These are phyloP conservation scores for Pichia kudriavzevii DNA, from an alignment of 1,139 yeast genomes.

Conservation along the genomic window DNA sequence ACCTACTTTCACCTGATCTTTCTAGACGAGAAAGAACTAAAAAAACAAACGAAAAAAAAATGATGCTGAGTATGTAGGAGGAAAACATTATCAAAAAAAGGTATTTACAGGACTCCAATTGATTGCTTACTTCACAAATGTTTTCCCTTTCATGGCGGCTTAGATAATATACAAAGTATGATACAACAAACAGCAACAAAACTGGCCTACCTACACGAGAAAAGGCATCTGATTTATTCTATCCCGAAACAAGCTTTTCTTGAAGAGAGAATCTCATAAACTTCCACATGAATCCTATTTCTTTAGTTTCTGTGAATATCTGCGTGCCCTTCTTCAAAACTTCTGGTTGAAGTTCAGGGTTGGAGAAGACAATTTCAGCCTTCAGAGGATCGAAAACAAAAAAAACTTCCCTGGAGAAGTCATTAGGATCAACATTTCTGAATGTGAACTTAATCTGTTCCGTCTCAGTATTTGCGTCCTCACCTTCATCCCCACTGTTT, in stretches of 20 bases:
- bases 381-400: constrained; percentile 34
- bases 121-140: too few relatives aligned
- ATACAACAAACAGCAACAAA: too few relatives aligned
- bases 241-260: constrained; percentile 2
- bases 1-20: too few relatives aligned
- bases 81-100: too few relatives aligned
- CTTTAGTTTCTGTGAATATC: constrained; percentile 34
- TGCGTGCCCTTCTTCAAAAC: constrained; percentile 14
- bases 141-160: too few relatives aligned
- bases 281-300: constrained; percentile 38
- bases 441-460: constrained; percentile 37
- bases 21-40: too few relatives aligned
- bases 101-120: too few relatives aligned
- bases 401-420: constrained; percentile 37
- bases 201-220: too few relatives aligned
- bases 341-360: constrained; percentile 27
- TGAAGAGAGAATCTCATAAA: constrained; percentile 26
- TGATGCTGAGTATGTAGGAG: too few relatives aligned
- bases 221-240: too few relatives aligned
- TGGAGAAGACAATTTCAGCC: constrained; percentile 32
- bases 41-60: too few relatives aligned
- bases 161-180: too few relatives aligned
- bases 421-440: constrained; percentile 40
- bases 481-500: constrained; percentile 11
- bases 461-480: constrained; percentile 21